A percentile compares a stretch with the other conserved stretches of the same genome.
Conservation (phyloP, 2,329 filamentous ascomycete genomes). For the Diplodia sapinea region DNA sequence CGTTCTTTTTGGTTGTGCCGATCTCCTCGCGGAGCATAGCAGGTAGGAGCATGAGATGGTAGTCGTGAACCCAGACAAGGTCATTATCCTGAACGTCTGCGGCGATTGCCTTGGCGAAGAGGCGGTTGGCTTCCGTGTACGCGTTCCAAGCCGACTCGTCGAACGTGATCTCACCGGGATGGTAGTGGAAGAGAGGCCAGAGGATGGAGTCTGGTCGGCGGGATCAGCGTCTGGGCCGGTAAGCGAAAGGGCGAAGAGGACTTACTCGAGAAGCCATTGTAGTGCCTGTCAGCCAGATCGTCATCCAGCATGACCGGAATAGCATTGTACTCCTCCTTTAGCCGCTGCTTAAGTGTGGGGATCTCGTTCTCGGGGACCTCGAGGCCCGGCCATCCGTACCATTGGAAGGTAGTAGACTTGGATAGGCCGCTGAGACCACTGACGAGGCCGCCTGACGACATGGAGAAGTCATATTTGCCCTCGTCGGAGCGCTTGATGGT, state of each 20-base stretch:
- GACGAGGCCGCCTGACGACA: conserved; percentile 95
- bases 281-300: conserved; percentile 91
- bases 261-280: conserved; percentile 97
- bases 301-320: conserved; percentile 93
- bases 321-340: conserved; percentile 87
- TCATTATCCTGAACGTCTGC: conserved; percentile 91
- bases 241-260: conserved; percentile 15
- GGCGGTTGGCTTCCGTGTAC: conserved; percentile 88
- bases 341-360: conserved; percentile 71
- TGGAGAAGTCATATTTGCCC: conserved; percentile 89
- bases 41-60: conserved; percentile 95
- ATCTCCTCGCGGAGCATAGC: conserved; percentile 94
- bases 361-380: conserved; percentile 88
- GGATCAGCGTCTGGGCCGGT: not conserved
- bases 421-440: conserved; percentile 89
- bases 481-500: conserved; percentile 94
- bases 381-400: conserved; percentile 97
- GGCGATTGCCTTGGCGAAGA: conserved; percentile 87
- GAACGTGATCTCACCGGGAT: conserved; percentile 97
- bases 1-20: conserved; percentile 78
- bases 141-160: conserved; percentile 94
- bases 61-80: conserved; percentile 97
- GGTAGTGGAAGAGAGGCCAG: conserved; percentile 98
- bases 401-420: conserved; percentile 93
- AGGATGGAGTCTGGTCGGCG: conserved; percentile 81